phyloP scores from a whole-genome alignment of 1,139 yeast genomes.

The Geotrichum bryndzae region DNA sequence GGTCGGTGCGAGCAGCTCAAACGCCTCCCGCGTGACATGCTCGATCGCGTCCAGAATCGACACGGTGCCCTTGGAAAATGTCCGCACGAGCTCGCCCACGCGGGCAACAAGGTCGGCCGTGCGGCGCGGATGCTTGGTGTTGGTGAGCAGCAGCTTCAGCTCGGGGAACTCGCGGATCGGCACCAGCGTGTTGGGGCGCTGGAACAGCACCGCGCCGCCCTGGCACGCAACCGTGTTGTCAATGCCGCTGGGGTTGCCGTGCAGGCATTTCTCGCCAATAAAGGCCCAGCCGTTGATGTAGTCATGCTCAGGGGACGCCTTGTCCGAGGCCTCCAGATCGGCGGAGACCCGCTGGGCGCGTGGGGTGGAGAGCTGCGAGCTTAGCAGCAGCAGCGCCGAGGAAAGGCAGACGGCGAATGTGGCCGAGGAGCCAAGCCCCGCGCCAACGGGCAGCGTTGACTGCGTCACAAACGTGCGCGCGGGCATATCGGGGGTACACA shows the following conservation, averaged over 20 bases:
- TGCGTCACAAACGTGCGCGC: conserved; percentile 62
- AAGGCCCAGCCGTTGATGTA: conserved; percentile 83
- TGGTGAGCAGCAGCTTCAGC: conserved; percentile 66
- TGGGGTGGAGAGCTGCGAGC: conserved; percentile 32
- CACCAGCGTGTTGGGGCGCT: conserved; percentile 56
- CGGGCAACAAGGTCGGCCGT: conserved; percentile 78
- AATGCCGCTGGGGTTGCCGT: conserved; percentile 95
- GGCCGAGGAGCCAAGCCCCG: conserved; percentile 95
- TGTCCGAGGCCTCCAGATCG: neutral
- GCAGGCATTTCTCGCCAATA: conserved; percentile 91
- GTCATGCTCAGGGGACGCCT: conserved; percentile 42
- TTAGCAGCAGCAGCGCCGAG: conserved; percentile 61
- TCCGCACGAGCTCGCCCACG: conserved; percentile 54
- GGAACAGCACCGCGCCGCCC: conserved; percentile 94
- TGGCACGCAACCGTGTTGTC: conserved; percentile 94
- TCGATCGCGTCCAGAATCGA: conserved; percentile 52
- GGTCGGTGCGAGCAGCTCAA: conserved; percentile 37
- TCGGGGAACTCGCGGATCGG: conserved; percentile 71
- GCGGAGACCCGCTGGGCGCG: conserved; percentile 19
- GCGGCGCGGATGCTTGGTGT: conserved; percentile 79
- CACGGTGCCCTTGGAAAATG: conserved; percentile 50
- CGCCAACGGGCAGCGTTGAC: conserved; percentile 90
- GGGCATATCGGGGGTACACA: conserved; percentile 45
- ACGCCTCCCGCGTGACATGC: conserved; percentile 56
- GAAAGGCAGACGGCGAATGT: conserved; percentile 82